A percentile compares a stretch with the other conserved stretches of the same genome.
Evolutionary conservation across 148 eudicot genomes (phyloP).

Genomic region (Polygonum aviculare): DNA sequence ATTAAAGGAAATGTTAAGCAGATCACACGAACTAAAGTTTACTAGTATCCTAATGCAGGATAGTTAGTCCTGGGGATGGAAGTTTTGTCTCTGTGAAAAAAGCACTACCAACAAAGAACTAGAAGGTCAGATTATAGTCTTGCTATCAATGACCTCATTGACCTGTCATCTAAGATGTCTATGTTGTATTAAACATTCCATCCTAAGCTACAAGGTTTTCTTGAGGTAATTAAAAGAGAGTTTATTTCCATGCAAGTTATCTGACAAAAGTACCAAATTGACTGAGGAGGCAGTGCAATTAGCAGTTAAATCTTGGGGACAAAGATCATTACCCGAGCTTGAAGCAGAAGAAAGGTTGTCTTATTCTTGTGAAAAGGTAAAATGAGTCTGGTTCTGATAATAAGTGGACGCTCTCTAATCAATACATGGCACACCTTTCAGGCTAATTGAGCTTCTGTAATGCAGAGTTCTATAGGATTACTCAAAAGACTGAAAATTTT

Average conservation of each 20-base stretch:
- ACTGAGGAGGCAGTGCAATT: conserved; percentile 80
- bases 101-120: conserved; percentile 55
- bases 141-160: conserved; percentile 2
- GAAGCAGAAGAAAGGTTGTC: conserved; percentile 95
- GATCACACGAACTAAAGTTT: not conserved
- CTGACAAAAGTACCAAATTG: conserved; percentile 43
- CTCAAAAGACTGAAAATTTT: conserved; percentile 9
- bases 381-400: not conserved
- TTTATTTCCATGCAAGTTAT: conserved; percentile 75
- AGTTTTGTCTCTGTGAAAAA: conserved; percentile 80
- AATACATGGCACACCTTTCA: not conserved
- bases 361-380: conserved; percentile 94
- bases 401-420: not conserved
- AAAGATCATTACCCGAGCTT: conserved; percentile 78
- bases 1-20: not conserved
- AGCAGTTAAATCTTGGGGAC: conserved; percentile 84
- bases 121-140: conserved; percentile 58
- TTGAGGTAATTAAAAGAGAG: conserved; percentile 87
- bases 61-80: conserved; percentile 81
- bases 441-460: not conserved
- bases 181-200: not conserved
- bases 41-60: conserved; percentile 42
- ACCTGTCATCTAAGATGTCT: not conserved
- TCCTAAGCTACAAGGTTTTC: conserved; percentile 2
- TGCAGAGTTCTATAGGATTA: not conserved